phyloP scores from a whole-genome alignment of 176 grass and related monocot genomes.

The Rhynchospora breviuscula region DNA sequence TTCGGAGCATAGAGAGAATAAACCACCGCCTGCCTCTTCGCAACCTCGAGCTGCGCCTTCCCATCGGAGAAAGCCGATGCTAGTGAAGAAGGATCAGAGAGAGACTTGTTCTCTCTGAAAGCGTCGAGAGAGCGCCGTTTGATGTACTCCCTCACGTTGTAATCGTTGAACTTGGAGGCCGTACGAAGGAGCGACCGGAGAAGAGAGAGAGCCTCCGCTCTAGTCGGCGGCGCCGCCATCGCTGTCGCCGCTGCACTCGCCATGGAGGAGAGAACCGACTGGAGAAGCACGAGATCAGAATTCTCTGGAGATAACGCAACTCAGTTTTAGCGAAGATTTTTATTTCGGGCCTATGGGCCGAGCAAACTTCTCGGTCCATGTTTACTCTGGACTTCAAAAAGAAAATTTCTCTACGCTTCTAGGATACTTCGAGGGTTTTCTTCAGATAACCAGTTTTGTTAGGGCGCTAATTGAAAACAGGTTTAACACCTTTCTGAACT shows the following conservation, averaged over 20 bases:
- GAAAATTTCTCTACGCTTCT: too few relatives aligned
- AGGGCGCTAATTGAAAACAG: too few relatives aligned
- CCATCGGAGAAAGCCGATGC: slow-evolving; percentile 51
- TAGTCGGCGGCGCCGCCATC: slow-evolving; percentile 33
- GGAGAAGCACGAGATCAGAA: slow-evolving; percentile 17
- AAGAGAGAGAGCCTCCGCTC: slow-evolving; percentile 47
- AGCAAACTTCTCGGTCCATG: not conserved
- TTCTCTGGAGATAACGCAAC: slow-evolving; percentile 9
- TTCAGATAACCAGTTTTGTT: too few relatives aligned
- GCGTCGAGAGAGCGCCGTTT: slow-evolving; percentile 45
- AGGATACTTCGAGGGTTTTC: too few relatives aligned
- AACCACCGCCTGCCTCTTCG: slow-evolving; percentile 57
- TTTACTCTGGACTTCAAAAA: not conserved
- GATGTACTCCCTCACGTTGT: slow-evolving; percentile 87
- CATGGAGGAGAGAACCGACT: not conserved
- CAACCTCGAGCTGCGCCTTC: slow-evolving; percentile 66
- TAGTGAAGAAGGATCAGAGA: slow-evolving; percentile 34
- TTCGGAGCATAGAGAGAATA: slow-evolving; percentile 79
- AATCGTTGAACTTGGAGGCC: slow-evolving; percentile 57
- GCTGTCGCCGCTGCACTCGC: slow-evolving; percentile 33
- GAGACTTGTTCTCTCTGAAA: slow-evolving; percentile 58
- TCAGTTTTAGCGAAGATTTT: not conserved
- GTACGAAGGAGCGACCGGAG: slow-evolving; percentile 67
- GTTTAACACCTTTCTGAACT: too few relatives aligned
- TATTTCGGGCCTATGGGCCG: not conserved